Evolutionary conservation across 2,329 filamentous ascomycete species (phyloP), one percentile per base, ranked within the genome.

Genomic region (Cordyceps farinosa): DNA sequence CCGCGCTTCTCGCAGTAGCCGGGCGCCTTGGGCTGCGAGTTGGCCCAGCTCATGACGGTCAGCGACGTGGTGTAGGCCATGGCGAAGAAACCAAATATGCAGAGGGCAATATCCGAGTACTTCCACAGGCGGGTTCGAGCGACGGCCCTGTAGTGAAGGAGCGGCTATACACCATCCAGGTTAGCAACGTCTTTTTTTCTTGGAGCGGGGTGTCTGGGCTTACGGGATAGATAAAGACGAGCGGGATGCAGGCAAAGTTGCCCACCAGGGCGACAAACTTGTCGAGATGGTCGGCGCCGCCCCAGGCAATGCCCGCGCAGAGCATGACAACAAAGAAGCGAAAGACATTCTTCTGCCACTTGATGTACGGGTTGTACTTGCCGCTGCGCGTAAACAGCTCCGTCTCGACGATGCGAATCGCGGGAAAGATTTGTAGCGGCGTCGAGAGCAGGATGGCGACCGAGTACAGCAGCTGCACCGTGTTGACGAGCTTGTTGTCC

Each of bases 291-390:
- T 92, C 90, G 3, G 95, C 94, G 66, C 95, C 95, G 51, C 89
- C 87, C 92, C 92, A 99, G 1, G 94, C 94, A 67, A 99, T 90
- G 64, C 87, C 77, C 0, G 93, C 90, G 72, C 95, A 98, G 30
- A 95, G 77, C 71, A 91, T 85, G 57, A 98, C 95, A 66, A 97
- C 87, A 72, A 94, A 88, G 82, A 98, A 99, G 61, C 95, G 89
- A 81, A 97, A 99, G 40, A 90, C 80, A 70, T 99, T 99, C 87
- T 99, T 99, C 83, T 98, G 91, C 95, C 95, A 99, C 80, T 99
- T 99, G 81, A 99, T 96, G 73, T 91, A 95, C 0, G 92, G 93
- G 73, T 98, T 97, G 79, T 97, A 97, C 78, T 99, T 99, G 69
- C 95, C 93, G 66, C 92, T 97, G 72, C 90, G 85, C 30, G 91